These are phyloP conservation scores for Populus davidiana DNA, from an alignment of 345 rosid species.

Conservation along the genomic window DNA sequence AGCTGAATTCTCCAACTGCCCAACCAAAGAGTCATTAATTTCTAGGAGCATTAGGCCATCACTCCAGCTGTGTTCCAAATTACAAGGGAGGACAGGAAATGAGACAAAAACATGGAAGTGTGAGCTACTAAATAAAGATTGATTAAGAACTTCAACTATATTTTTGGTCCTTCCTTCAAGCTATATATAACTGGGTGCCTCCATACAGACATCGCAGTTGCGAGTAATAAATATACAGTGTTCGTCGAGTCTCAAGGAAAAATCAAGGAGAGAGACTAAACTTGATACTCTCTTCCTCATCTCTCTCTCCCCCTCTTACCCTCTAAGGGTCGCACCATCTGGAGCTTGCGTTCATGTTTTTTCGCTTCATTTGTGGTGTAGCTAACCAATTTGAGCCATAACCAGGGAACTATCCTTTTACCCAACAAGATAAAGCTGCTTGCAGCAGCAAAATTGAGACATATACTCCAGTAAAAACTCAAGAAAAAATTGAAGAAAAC, in stretches of 20 bases:
- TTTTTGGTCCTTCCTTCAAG: neutral
- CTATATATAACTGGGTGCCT: conserved; percentile 14
- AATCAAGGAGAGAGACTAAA: neutral
- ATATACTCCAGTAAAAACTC: no score
- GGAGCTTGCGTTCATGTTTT: neutral
- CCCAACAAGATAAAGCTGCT: neutral
- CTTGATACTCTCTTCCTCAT: neutral
- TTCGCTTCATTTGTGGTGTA: neutral
- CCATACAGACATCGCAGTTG: neutral
- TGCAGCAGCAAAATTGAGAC: neutral
- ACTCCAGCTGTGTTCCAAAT: neutral
- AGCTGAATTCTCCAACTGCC: neutral
- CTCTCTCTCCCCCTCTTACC: neutral
- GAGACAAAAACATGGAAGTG: neutral
- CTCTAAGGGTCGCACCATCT: neutral
- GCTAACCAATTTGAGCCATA: neutral
- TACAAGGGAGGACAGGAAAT: neutral
- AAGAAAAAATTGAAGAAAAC: neutral
- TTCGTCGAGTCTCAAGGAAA: neutral
- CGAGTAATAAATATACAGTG: neutral
- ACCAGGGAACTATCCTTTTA: neutral
- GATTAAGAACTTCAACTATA: neutral
- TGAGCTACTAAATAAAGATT: neutral
- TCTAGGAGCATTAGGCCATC: neutral
- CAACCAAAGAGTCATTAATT: conserved; percentile 15